Evolutionary conservation across 495 filamentous ascomycete genomes (phyloP).

Genomic region (Usnea hakonensis): DNA sequence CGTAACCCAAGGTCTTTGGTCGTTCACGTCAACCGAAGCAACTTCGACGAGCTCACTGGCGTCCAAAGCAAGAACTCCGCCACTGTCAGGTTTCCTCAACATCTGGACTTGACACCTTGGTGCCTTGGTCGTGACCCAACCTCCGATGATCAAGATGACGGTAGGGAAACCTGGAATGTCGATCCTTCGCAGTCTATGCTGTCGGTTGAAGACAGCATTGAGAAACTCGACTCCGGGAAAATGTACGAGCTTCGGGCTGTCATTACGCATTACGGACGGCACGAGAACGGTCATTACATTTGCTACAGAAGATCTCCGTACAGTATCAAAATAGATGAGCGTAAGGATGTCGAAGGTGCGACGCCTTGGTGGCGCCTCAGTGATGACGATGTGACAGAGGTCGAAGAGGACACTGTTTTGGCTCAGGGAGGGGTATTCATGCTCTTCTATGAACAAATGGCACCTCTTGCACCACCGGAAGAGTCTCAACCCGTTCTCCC

Average conservation of each 20-base stretch:
- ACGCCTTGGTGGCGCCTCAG: constrained; percentile 76
- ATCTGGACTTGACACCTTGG: constrained; percentile 70
- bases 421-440: constrained; percentile 84
- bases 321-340: constrained; percentile 32
- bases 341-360: constrained; percentile 28
- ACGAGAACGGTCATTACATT: constrained; percentile 94
- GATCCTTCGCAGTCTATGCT: constrained; percentile 65
- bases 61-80: constrained; percentile 75
- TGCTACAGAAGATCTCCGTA: constrained; percentile 67
- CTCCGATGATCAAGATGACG: constrained; percentile 22
- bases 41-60: constrained; percentile 77
- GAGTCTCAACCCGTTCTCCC: not conserved
- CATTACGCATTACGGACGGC: constrained; percentile 79
- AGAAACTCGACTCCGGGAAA: constrained; percentile 36
- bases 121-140: constrained; percentile 50
- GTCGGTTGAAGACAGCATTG: constrained; percentile 35
- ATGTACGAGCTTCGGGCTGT: constrained; percentile 77
- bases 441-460: constrained; percentile 75
- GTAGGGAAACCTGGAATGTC: constrained; percentile 57
- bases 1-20: constrained; percentile 70
- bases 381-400: constrained; percentile 71
- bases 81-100: constrained; percentile 62
- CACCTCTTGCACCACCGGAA: not conserved
- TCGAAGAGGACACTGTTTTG: constrained; percentile 65
- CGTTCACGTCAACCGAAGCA: constrained; percentile 83